Conservation (phyloP, 441 rosid genomes). For the Rhodomyrtus psidioides region DNA sequence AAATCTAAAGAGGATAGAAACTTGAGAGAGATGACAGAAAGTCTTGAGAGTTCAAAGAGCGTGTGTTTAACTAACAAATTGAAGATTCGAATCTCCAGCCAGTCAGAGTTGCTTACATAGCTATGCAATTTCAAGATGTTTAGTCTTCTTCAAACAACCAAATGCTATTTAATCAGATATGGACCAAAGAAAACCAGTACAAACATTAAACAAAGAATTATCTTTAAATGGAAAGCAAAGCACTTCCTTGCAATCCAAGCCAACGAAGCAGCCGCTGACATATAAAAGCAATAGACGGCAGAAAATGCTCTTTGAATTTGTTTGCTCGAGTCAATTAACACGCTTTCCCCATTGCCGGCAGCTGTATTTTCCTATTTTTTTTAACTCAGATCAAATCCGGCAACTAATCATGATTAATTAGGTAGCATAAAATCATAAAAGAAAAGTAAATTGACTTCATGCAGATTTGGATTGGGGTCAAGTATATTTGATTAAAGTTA, state of each 20-base stretch:
- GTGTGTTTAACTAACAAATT: neutral
- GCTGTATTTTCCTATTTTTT: neutral
- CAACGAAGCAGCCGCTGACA: too few relatives aligned
- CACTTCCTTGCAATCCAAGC: too few relatives aligned
- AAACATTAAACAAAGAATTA: neutral
- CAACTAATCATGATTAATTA: neutral
- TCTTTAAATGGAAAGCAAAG: neutral
- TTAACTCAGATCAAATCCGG: neutral
- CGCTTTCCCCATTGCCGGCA: neutral
- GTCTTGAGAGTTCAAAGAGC: neutral
- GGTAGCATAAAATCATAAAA: neutral
- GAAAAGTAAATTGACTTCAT: neutral
- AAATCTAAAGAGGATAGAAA: neutral
- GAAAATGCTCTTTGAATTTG: neutral
- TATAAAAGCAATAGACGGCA: neutral
- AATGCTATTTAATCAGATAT: neutral
- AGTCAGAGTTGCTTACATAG: neutral
- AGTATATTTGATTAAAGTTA: neutral
- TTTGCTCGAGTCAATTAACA: neutral
- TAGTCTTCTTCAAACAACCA: neutral
- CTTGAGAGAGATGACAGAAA: neutral
- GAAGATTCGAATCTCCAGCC: neutral
- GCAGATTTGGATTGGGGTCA: neutral
- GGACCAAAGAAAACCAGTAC: neutral
- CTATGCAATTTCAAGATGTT: neutral